Base-by-base conservation (phyloP, 1,284 basidiomycete species). In the Sporisorium sorghi region DNA sequence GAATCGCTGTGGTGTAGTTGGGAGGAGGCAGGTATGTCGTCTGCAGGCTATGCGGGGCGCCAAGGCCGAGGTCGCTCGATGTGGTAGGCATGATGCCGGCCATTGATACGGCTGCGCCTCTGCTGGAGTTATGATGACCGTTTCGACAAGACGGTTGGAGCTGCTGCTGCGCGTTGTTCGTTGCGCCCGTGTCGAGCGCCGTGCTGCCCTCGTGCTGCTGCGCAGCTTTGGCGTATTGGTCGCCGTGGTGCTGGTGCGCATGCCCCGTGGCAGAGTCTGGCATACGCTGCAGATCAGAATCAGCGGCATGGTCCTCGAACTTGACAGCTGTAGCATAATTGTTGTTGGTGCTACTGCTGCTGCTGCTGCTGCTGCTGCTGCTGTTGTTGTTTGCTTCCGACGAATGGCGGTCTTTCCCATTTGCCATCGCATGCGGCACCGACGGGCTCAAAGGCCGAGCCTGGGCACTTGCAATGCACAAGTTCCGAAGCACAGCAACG, bases 401-500 rank as follows among this genome's bases (percentile, higher is more conserved):
- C 9, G 21, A 12, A 33, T 37, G 26, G 21, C 30, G 47, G 0
- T 30, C 37, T 5, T 47, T 32, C 11, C 43, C 49, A 5, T 40
- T 43, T 15, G 33, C 14, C 21, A 9, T 19, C 0, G 50, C 21
- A 11, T 23, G 5, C 17, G 32, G 32, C n/a, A 43, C 35, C 2
- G 62, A n/a, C 15, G 64, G 55, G 17, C 50, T 67, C 24, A 19
- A 9, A 5, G 53, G 64, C 28, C 71, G 55, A 2, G 73, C 57
- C 35, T 66, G 70, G 9, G 64, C 75, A 48, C 75, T 74, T 14
- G 67, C 72, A 30, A 68, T 55, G 46, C 68, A 67, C 23, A 77
- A 19, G 15, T 60, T 58, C 10, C 65, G 48, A 5, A 77, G 52
- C n/a, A 74, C 73, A 2, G 50, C 50, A 15, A 77, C 72, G 50